These are phyloP conservation scores for Flaveria bidentis DNA, from an alignment of 129 eudicot genomes.

Conservation along the genomic window DNA sequence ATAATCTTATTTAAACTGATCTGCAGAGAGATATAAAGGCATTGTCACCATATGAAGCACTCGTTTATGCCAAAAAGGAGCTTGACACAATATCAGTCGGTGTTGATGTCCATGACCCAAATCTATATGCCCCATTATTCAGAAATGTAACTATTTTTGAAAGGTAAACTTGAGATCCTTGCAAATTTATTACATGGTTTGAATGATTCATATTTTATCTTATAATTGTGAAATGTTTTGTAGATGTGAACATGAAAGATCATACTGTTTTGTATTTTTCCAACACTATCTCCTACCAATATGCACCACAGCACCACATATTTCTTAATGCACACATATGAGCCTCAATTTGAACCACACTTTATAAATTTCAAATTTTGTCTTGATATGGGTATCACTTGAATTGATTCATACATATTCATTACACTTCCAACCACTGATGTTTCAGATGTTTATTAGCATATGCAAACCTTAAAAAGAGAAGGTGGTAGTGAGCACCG, in stretches of 20 bases:
- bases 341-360: background rate
- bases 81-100: constrained; percentile 46
- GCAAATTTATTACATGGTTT: background rate
- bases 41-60: constrained; percentile 71
- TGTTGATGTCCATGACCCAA: constrained; percentile 57
- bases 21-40: constrained; percentile 61
- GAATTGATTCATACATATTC: constrained; percentile 10
- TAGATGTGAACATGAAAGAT: constrained; percentile 13
- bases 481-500: constrained; percentile 12
- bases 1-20: constrained; percentile 5
- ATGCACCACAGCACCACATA: constrained; percentile 6
- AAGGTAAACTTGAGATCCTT: constrained; percentile 53
- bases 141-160: constrained; percentile 66
- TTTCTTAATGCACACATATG: constrained; percentile 1
- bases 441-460: constrained; percentile 8
- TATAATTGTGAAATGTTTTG: constrained; percentile 14
- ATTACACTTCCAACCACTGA: background rate
- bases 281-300: constrained; percentile 1
- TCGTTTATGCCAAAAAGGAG: constrained; percentile 73
- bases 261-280: constrained; percentile 2
- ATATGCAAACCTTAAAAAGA: constrained; percentile 20
- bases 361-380: constrained; percentile 17
- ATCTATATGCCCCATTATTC: constrained; percentile 79
- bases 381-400: constrained; percentile 16
- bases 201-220: background rate